phyloP scores from a whole-genome alignment of 495 filamentous ascomycete genomes.

The Glonium stellatum region DNA sequence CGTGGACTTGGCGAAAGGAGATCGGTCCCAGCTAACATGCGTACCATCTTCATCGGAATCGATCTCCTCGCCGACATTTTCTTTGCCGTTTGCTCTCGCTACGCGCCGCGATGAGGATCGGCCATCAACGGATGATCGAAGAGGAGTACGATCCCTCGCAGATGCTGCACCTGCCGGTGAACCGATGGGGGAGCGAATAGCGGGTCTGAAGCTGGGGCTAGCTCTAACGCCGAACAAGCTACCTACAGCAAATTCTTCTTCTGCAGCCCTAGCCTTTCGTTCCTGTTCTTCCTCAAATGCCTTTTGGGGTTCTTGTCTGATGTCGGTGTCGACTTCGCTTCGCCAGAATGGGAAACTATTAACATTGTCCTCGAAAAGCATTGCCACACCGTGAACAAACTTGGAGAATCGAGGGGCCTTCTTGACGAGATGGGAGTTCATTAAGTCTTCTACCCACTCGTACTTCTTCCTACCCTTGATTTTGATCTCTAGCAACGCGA shows the following conservation, averaged over 20 bases:
- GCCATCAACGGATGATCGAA: neutral
- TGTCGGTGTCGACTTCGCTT: constrained; percentile 80
- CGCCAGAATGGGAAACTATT: constrained; percentile 97
- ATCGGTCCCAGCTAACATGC: constrained; percentile 16
- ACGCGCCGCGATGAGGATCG: neutral
- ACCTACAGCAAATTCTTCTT: constrained; percentile 83
- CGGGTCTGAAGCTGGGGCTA: constrained; percentile 34
- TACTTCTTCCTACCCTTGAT: constrained; percentile 65
- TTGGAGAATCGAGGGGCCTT: constrained; percentile 87
- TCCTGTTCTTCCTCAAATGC: constrained; percentile 91
- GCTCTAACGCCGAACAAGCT: constrained; percentile 58
- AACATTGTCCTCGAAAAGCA: constrained; percentile 89
- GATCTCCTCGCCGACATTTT: constrained; percentile 34
- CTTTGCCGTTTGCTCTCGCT: constrained; percentile 20
- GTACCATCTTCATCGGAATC: constrained; percentile 41
- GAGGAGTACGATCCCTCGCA: neutral
- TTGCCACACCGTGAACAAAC: constrained; percentile 87
- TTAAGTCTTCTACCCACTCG: constrained; percentile 86
- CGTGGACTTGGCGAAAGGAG: constrained; percentile 26
- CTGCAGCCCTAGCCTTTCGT: constrained; percentile 64
- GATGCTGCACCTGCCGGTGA: constrained; percentile 16
- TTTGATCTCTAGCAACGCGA: constrained; percentile 88
- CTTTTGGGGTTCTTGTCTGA: constrained; percentile 80
- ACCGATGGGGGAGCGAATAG: constrained; percentile 28
- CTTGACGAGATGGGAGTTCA: constrained; percentile 86